Evolutionary conservation across 257 asterid species (phyloP), one percentile per base, ranked within the genome.

Genomic region (Thymus mandschuricus): DNA sequence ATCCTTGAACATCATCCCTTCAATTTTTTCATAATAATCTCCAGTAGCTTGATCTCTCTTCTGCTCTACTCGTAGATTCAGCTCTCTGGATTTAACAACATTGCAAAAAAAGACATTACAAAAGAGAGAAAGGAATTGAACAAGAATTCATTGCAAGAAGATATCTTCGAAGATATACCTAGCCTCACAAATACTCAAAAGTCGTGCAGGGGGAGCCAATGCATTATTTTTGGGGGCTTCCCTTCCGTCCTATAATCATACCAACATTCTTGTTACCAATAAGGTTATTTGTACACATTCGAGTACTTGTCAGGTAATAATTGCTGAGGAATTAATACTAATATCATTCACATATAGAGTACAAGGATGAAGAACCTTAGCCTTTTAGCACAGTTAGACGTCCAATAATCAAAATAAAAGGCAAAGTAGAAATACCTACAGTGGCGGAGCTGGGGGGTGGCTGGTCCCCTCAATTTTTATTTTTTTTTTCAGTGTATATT

Each of bases 1-100:
- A 72, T 94, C 99, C 82, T 89, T 94, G 83, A 94, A 94, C 97
- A 86, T 64, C 97, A 89, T 89, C 61, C 95, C 93, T 59, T 88
- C 97, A 45, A 94, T 88, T 75, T 82, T 86, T 60, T 94, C 97
- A 76, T 71, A 89, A 77, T 85, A 86, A 78, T 87, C 97, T 60
- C 97, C 95, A 11, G 89, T 87, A 77, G 82, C 76, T 48, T 78
- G 96, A 79, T 94, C 91, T 82, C 92, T 74, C 81, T 79, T 84
- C 30, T 91, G 90, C 86, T 91, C 97, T 15, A 89, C 96, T 27
- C 93, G 92, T 64, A 94, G 80, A 73, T 84, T 86, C 82, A 94
- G 85, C 80, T 88, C 97, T 68, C 99, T 94, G 84, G 68, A 79
- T 48, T 59, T 66, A 64, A 11, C 15, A 63, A 30, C 60, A 43